These are phyloP conservation scores for Diaporthe batatas DNA, from an alignment of 2,329 filamentous ascomycete species.

Conservation along the genomic window DNA sequence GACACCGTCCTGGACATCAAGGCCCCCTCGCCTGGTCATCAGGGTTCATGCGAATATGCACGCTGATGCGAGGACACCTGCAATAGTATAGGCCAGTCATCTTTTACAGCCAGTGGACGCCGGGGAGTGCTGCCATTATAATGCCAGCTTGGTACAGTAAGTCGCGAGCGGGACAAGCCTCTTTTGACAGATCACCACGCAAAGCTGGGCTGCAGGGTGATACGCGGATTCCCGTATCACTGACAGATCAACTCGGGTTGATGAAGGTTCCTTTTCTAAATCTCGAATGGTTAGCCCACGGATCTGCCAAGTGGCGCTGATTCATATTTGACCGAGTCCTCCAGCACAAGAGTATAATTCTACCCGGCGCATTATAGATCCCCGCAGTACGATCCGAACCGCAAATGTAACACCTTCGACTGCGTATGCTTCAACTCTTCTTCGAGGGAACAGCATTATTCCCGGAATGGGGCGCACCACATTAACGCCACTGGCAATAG, in stretches of 20 bases:
- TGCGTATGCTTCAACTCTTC: neutral
- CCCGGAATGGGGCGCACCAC: neutral
- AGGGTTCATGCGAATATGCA: slow-evolving; percentile 20
- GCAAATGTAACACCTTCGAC: too few species aligned
- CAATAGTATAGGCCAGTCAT: too few species aligned
- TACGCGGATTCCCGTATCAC: neutral
- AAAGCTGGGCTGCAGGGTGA: neutral
- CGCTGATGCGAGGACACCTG: neutral
- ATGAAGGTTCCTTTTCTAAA: neutral
- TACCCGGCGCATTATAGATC: neutral
- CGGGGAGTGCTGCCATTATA: neutral
- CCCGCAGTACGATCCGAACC: neutral
- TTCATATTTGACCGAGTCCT: neutral
- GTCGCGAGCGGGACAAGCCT: neutral
- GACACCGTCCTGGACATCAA: slow-evolving; percentile 11
- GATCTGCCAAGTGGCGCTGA: neutral
- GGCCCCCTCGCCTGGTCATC: slow-evolving; percentile 20
- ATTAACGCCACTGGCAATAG: neutral
- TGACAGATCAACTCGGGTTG: neutral
- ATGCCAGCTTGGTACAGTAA: too few species aligned
- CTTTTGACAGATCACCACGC: neutral
- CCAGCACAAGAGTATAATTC: neutral
- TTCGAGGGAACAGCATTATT: slow-evolving; percentile 4
- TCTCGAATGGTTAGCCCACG: neutral
- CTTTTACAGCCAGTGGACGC: neutral